Evolutionary conservation across 768 basidiomycete genomes (phyloP).

Genomic region (Myochromella boudieri): DNA sequence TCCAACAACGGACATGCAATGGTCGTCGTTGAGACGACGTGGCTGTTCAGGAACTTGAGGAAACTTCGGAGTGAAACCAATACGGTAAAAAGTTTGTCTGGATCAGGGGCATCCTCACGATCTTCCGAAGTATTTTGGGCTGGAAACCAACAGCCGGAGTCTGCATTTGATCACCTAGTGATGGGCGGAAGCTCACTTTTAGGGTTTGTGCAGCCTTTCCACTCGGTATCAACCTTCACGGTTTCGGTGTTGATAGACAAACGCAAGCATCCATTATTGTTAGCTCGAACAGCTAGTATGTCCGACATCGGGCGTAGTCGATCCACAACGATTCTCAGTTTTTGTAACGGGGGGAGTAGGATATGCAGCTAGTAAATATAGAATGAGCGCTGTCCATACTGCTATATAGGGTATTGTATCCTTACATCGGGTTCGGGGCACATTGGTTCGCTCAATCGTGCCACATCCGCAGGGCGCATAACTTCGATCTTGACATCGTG

Average conservation of each 20-base stretch:
- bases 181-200: slow-evolving; percentile 39
- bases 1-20: slow-evolving; percentile 67
- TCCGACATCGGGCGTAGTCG: slow-evolving; percentile 71
- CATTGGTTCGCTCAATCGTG: slow-evolving; percentile 71
- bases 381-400: not conserved
- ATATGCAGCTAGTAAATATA: slow-evolving; percentile 61
- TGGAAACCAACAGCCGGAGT: not conserved
- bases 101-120: slow-evolving; percentile 45
- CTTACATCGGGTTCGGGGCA: slow-evolving; percentile 86
- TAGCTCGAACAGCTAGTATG: slow-evolving; percentile 67
- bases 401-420: slow-evolving; percentile 6
- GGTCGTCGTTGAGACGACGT: slow-evolving; percentile 79
- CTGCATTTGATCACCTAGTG: not conserved
- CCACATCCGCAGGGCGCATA: slow-evolving; percentile 72
- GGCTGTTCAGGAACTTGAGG: slow-evolving; percentile 77
- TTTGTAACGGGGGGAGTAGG: slow-evolving; percentile 69
- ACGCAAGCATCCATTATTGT: slow-evolving; percentile 53
- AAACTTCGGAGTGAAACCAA: slow-evolving; percentile 74
- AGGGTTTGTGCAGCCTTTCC: slow-evolving; percentile 73
- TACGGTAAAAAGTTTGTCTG: slow-evolving; percentile 59
- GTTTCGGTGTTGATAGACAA: slow-evolving; percentile 66
- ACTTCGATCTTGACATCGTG: slow-evolving; percentile 87
- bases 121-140: slow-evolving; percentile 27
- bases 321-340: slow-evolving; percentile 78
- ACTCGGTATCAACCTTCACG: slow-evolving; percentile 78